phyloP scores from a whole-genome alignment of 2,329 filamentous ascomycete genomes.

The Aspergillus aculeatus region DNA sequence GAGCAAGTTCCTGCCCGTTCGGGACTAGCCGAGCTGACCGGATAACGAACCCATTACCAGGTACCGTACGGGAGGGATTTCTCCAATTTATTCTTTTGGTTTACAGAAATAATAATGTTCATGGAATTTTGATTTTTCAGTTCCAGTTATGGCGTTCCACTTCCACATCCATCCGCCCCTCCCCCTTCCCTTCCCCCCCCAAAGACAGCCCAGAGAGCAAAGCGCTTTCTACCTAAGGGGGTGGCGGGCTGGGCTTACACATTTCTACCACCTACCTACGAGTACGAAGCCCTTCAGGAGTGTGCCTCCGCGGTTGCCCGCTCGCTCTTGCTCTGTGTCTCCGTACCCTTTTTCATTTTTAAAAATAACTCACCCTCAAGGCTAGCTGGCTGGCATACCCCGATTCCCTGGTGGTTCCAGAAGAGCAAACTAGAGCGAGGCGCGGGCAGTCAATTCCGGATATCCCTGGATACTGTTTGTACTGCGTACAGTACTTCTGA shows the following conservation, averaged over 20 bases:
- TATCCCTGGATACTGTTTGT: too few relatives aligned
- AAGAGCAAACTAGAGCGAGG: too few relatives aligned
- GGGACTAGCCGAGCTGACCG: conserved; percentile 1
- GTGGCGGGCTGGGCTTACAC: conserved; percentile 28
- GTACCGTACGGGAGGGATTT: conserved; percentile 15
- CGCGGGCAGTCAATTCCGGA: too few relatives aligned
- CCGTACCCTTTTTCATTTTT: neutral
- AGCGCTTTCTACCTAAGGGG: conserved; percentile 30
- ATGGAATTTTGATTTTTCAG: neutral
- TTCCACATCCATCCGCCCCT: neutral
- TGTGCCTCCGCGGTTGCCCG: neutral
- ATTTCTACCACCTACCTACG: neutral
- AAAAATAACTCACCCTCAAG: conserved; percentile 9
- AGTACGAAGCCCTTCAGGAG: neutral
- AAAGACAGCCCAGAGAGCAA: conserved; percentile 2
- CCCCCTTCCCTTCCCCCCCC: neutral
- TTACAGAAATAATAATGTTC: too few relatives aligned
- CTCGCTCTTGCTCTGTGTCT: too few relatives aligned
- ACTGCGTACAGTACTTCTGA: too few relatives aligned
- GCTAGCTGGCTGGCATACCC: too few relatives aligned
- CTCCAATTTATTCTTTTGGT: neutral
- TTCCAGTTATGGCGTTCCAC: conserved; percentile 21
- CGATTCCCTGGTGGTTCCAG: too few relatives aligned
- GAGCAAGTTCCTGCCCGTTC: conserved; percentile 2
- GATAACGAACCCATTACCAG: conserved; percentile 15